phyloP scores from a whole-genome alignment of 768 basidiomycete species.

The Tylopilus intermedius region DNA sequence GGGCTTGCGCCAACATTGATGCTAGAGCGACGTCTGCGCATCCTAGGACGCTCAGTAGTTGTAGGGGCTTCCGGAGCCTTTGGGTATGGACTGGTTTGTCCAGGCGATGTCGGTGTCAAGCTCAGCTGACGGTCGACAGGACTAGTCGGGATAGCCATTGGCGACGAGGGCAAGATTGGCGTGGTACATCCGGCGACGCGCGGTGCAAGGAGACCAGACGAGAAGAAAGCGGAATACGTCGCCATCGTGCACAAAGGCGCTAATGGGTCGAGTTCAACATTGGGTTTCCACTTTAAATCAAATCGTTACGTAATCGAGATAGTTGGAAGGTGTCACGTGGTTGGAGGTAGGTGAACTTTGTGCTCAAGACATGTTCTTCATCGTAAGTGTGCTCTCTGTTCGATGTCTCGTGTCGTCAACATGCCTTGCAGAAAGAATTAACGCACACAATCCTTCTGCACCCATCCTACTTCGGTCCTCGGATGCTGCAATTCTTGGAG shows the following conservation, averaged over 20 bases:
- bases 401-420: conserved; percentile 1
- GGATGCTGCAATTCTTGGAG: conserved; percentile 89
- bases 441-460: conserved; percentile 97
- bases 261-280: conserved; percentile 17
- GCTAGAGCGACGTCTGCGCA: conserved; percentile 61
- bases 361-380: conserved; percentile 56
- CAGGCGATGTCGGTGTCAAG: conserved; percentile 34
- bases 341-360: background rate
- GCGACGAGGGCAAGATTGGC: conserved; percentile 25
- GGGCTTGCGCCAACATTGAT: conserved; percentile 51
- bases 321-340: conserved; percentile 12
- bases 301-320: conserved; percentile 17
- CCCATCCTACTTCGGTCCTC: conserved; percentile 96
- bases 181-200: conserved; percentile 26
- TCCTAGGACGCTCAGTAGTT: conserved; percentile 35
- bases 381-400: conserved; percentile 40
- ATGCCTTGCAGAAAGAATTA: conserved; percentile 72
- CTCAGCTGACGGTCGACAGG: conserved; percentile 33
- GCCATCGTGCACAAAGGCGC: conserved; percentile 28
- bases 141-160: conserved; percentile 14
- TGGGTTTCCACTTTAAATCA: conserved; percentile 10
- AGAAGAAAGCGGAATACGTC: conserved; percentile 63
- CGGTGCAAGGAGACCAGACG: conserved; percentile 62
- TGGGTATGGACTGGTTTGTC: conserved; percentile 25
- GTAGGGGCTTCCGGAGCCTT: conserved; percentile 15